These are phyloP conservation scores for Colletotrichum sp. DNA, from an alignment of 2,329 filamentous ascomycete genomes.

Conservation along the genomic window DNA sequence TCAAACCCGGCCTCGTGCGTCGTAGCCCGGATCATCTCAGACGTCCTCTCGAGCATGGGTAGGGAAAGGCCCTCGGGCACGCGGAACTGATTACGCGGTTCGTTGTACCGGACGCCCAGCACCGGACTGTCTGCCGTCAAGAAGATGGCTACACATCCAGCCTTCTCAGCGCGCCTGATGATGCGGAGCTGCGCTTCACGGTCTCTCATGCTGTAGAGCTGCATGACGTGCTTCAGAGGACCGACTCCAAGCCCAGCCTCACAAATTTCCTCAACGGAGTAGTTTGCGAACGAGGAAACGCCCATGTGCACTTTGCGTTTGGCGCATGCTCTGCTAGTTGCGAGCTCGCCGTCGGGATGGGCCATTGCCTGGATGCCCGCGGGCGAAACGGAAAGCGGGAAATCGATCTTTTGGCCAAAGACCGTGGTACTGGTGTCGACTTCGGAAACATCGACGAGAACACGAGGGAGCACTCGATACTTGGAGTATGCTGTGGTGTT, in stretches of 20 bases:
- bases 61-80: conserved; percentile 38
- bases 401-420: conserved; percentile 34
- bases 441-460: neutral
- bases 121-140: conserved; percentile 36
- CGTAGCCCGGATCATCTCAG: conserved; percentile 19
- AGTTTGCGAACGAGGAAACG: conserved; percentile 44
- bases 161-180: conserved; percentile 27
- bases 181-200: conserved; percentile 24
- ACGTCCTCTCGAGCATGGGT: neutral
- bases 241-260: neutral
- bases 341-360: conserved; percentile 56
- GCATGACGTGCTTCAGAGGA: neutral
- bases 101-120: conserved; percentile 56
- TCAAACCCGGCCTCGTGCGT: conserved; percentile 19
- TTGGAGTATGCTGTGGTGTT: neutral
- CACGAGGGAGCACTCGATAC: neutral
- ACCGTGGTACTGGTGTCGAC: neutral
- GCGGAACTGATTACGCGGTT: conserved; percentile 57
- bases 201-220: neutral
- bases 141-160: conserved; percentile 29
- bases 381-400: conserved; percentile 58
- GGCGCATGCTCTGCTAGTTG: conserved; percentile 50
- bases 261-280: neutral
- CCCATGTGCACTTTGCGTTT: conserved; percentile 49
- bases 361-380: conserved; percentile 60